A percentile compares a stretch with the other conserved stretches of the same genome.
These are phyloP conservation scores for Penicillium sp. DNA, from an alignment of 2,329 filamentous ascomycete species.

Conservation along the genomic window DNA sequence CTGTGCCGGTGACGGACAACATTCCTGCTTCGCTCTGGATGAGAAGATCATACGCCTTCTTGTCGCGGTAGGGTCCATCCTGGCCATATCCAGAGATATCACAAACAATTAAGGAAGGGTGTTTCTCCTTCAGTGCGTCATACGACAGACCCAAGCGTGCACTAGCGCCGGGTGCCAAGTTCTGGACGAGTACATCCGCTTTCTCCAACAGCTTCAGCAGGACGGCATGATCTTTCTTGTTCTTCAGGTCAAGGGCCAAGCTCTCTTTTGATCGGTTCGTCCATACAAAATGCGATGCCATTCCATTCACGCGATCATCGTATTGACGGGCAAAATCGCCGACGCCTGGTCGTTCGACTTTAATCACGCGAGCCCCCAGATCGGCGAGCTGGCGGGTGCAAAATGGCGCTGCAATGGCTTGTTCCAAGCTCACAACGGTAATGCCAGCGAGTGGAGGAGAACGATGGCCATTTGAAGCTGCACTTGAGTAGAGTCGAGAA, in stretches of 20 bases:
- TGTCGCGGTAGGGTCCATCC: slow-evolving; percentile 54
- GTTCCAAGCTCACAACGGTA: slow-evolving; percentile 56
- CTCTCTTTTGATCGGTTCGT: slow-evolving; percentile 58
- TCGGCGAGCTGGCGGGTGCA: slow-evolving; percentile 58
- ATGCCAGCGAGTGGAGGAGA: slow-evolving; percentile 45
- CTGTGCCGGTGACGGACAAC: slow-evolving; percentile 53
- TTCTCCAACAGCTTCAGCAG: slow-evolving; percentile 48
- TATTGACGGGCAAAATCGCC: slow-evolving; percentile 58
- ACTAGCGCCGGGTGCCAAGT: slow-evolving; percentile 54
- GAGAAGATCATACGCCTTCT: slow-evolving; percentile 59
- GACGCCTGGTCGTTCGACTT: slow-evolving; percentile 54
- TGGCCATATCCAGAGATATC: slow-evolving; percentile 58
- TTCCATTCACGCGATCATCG: slow-evolving; percentile 52
- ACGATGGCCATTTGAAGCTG: slow-evolving; percentile 1
- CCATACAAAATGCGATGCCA: slow-evolving; percentile 60
- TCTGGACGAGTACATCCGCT: slow-evolving; percentile 57
- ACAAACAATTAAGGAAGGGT: slow-evolving; percentile 54
- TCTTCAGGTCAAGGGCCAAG: slow-evolving; percentile 54
- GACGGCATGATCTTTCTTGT: slow-evolving; percentile 44
- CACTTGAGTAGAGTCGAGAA: slow-evolving; percentile 9
- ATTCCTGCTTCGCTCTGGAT: slow-evolving; percentile 58
- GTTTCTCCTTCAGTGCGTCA: slow-evolving; percentile 42
- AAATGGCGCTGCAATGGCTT: slow-evolving; percentile 58
- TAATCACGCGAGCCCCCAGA: slow-evolving; percentile 57
- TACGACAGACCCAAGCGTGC: slow-evolving; percentile 53